Evolutionary conservation across 2,329 filamentous ascomycete species (phyloP).

Genomic region (Calycina herbarum): DNA sequence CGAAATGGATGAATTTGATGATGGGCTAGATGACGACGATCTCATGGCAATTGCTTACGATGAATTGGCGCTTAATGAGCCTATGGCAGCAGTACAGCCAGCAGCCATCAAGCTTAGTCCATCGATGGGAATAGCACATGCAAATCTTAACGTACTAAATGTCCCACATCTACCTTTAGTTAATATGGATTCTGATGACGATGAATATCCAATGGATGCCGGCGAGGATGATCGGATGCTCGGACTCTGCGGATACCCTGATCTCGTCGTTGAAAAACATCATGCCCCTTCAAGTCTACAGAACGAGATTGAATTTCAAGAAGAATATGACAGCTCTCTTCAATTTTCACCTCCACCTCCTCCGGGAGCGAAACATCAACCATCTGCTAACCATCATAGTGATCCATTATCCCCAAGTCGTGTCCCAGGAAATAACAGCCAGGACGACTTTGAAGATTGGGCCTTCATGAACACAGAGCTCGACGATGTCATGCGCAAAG

Average conservation of each 20-base stretch:
- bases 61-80: slow-evolving; percentile 3
- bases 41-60: slow-evolving; percentile 25
- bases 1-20: slow-evolving; percentile 28
- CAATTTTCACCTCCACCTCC: slow-evolving; percentile 31
- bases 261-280: slow-evolving; percentile 24
- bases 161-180: background rate
- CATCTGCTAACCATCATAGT: slow-evolving; percentile 22
- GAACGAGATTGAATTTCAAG: slow-evolving; percentile 18
- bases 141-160: background rate
- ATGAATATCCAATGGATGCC: slow-evolving; percentile 8
- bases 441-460: slow-evolving; percentile 30
- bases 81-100: background rate
- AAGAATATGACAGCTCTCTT: slow-evolving; percentile 33
- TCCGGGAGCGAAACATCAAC: background rate
- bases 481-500: slow-evolving; percentile 7
- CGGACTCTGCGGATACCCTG: slow-evolving; percentile 21
- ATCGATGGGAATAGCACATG: background rate
- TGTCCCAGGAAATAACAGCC: background rate
- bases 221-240: slow-evolving; percentile 32
- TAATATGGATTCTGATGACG: background rate
- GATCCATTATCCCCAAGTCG: slow-evolving; percentile 8
- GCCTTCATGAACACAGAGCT: slow-evolving; percentile 22
- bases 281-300: slow-evolving; percentile 25
- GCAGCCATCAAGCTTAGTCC: background rate
- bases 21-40: slow-evolving; percentile 32